Base-by-base conservation (phyloP, 768 basidiomycete genomes). In the Amanita muscaria region DNA sequence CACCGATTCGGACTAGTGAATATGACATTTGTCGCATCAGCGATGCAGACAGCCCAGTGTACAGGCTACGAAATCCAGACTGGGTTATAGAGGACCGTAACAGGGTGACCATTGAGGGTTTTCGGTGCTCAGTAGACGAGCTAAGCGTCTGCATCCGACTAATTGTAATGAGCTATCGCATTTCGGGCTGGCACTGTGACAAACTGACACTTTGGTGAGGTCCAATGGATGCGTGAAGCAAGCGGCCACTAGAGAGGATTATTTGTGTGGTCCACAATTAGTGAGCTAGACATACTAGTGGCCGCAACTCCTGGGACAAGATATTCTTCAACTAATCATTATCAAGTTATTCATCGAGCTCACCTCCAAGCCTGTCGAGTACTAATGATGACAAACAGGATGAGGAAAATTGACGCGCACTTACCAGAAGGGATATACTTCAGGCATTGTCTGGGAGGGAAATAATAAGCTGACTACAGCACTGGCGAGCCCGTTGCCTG, bases 1-100 rank as follows among this genome's bases (percentile, higher is more conserved):
- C 76, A 18, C 89, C 89, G 23, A 92, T 65, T 24, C 90, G 79
- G 42, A 89, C 86, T 36, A 92, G 76, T 0, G 88, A 88, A 56
- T 93, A 93, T 8, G 88, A 81, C 88, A 92, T 90, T 64, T 93
- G 90, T 41, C 90, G 76, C 60, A 91, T 69, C 18, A 90, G 61
- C 2, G 89, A 88, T 4, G 89, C 89, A 4, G 81, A 79, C 25
- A 91, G 72, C 18, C 90, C 90, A 9, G 83, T 79, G 54, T 87
- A 91, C 19, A 92, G 63, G 49, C 86, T 85, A 46, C 72, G 72
- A 50, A 88, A 57, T 50, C 90, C 89, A 15, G 77, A 76, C 50
- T 79, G 68, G 12, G 70, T 63, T 25, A 92, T 64, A 12, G 88
- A 84, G 44, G 64, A 65, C 36, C 74, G 74, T 36, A 92, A 67